Evolutionary conservation across 306 rosid species (phyloP).

Genomic region (Psophocarpus tetragonolobus): DNA sequence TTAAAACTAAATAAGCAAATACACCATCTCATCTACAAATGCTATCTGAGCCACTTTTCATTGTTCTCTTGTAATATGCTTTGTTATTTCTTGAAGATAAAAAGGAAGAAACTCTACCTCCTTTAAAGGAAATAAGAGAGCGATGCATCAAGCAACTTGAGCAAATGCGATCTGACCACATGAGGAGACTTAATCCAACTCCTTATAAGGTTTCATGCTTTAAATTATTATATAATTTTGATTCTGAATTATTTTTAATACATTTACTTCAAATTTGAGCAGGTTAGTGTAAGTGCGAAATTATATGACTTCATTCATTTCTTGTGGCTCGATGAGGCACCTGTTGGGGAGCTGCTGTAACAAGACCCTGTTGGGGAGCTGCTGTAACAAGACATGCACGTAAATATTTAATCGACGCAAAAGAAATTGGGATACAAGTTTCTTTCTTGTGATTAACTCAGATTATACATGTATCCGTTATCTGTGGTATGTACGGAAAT

Average conservation of each 20-base stretch:
- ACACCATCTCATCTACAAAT: too few relatives aligned
- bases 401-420: not conserved
- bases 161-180: slow-evolving; percentile 77
- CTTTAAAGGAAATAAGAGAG: slow-evolving; percentile 65
- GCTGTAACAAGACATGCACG: not conserved
- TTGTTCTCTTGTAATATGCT: not conserved
- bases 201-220: slow-evolving; percentile 63
- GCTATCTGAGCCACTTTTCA: too few relatives aligned
- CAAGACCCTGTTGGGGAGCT: too few relatives aligned
- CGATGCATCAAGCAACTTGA: slow-evolving; percentile 75
- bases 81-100: slow-evolving; percentile 43
- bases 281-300: slow-evolving; percentile 92
- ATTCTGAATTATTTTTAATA: not conserved
- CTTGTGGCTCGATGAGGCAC: slow-evolving; percentile 97
- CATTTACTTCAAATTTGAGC: slow-evolving; percentile 14
- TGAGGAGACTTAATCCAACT: slow-evolving; percentile 86
- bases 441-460: not conserved
- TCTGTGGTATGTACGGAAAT: not conserved
- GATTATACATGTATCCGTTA: not conserved
- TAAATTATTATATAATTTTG: not conserved
- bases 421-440: not conserved
- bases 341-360: slow-evolving; percentile 89
- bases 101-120: slow-evolving; percentile 57
- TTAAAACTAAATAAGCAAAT: not conserved
- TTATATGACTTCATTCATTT: slow-evolving; percentile 89